These are phyloP conservation scores for Irpex sp. DNA, from an alignment of 1,284 basidiomycete species.

Conservation along the genomic window DNA sequence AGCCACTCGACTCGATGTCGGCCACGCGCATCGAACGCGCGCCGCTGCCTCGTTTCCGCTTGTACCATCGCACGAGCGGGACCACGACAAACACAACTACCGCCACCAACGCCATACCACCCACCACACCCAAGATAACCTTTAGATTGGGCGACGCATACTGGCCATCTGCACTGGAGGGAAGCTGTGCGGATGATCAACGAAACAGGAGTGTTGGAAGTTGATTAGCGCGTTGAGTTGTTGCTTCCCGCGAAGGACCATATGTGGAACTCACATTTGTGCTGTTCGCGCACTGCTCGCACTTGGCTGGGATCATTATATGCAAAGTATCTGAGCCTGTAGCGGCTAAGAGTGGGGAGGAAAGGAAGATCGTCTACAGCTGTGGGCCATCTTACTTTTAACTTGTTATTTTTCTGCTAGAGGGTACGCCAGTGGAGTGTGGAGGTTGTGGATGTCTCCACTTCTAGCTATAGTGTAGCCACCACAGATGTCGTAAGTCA, in stretches of 20 bases:
- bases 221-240: background rate
- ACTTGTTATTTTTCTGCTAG: background rate
- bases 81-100: slow-evolving; percentile 21
- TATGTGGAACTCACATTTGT: background rate
- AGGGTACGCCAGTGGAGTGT: background rate
- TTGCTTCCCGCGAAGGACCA: background rate
- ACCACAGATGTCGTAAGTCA: background rate
- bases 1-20: background rate
- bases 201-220: background rate
- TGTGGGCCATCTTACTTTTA: background rate
- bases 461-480: background rate
- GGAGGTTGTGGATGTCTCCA: background rate
- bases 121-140: slow-evolving; percentile 24
- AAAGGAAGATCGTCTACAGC: background rate
- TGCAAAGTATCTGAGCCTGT: too few relatives aligned
- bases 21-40: background rate
- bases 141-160: slow-evolving; percentile 14
- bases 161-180: background rate
- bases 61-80: slow-evolving; percentile 12
- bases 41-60: slow-evolving; percentile 12
- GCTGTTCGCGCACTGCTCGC: background rate
- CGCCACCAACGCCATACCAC: slow-evolving; percentile 21
- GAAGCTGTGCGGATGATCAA: background rate
- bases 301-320: background rate
- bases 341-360: background rate